These are phyloP conservation scores for Cercospora zeina DNA, from an alignment of 2,329 filamentous ascomycete genomes.

Conservation along the genomic window DNA sequence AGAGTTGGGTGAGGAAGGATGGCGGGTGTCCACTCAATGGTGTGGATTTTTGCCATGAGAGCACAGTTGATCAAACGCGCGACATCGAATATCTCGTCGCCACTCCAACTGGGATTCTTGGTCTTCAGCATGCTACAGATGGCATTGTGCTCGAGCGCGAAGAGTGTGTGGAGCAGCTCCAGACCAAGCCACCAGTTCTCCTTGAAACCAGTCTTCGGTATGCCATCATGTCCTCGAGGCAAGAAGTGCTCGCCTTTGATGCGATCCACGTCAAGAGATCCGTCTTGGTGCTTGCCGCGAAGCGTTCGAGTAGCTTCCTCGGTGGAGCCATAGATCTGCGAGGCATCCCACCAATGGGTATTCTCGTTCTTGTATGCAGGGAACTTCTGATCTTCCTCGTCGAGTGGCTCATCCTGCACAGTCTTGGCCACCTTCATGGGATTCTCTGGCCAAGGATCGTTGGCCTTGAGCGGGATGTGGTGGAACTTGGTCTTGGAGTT, in stretches of 20 bases:
- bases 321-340: conserved; percentile 50
- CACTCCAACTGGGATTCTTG: conserved; percentile 44
- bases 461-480: conserved; percentile 19
- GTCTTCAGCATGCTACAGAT: conserved; percentile 46
- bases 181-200: conserved; percentile 53
- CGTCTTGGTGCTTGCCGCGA: conserved; percentile 42
- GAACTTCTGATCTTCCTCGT: conserved; percentile 42
- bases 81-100: conserved; percentile 49
- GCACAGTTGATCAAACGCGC: conserved; percentile 50
- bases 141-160: conserved; percentile 51
- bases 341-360: conserved; percentile 52
- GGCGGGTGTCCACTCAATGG: conserved; percentile 53
- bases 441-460: conserved; percentile 30
- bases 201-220: conserved; percentile 47
- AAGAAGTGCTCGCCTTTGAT: conserved; percentile 43
- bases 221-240: conserved; percentile 44
- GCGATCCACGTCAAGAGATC: conserved; percentile 45
- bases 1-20: conserved; percentile 50
- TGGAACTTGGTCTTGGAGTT: conserved; percentile 20
- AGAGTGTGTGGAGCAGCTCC: conserved; percentile 51
- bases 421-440: conserved; percentile 45
- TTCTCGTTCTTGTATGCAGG: conserved; percentile 49
- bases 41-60: conserved; percentile 54
- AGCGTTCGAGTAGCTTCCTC: conserved; percentile 43
- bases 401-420: conserved; percentile 41